A percentile compares a stretch with the other conserved stretches of the same genome.
Evolutionary conservation across 352 stramenopile genomes (phyloP).

Genomic region (Phytopythium mirpurense): DNA sequence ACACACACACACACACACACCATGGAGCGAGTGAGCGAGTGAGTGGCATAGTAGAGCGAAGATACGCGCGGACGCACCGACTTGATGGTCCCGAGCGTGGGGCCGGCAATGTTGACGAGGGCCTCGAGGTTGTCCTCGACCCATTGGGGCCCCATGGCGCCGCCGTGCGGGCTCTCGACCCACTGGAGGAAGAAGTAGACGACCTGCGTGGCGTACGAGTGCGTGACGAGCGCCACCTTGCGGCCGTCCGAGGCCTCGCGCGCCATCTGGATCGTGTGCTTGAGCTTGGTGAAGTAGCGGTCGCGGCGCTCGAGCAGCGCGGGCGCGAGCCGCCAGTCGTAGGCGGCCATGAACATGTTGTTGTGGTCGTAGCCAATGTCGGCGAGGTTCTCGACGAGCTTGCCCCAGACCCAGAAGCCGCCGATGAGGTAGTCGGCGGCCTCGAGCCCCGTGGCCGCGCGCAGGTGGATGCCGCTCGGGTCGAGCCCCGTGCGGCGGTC

Average conservation of each 20-base stretch:
- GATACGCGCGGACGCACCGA: too few relatives aligned
- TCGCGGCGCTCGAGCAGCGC: conserved; percentile 73
- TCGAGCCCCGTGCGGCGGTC: conserved; percentile 89
- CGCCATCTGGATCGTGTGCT: conserved; percentile 90
- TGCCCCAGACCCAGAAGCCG: conserved; percentile 94
- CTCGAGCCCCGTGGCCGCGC: conserved; percentile 84
- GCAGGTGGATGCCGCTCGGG: conserved; percentile 72
- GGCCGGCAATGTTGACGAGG: conserved; percentile 93
- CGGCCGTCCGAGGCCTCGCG: conserved; percentile 48
- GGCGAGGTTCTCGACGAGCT: conserved; percentile 87
- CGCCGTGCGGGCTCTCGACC: conserved; percentile 86
- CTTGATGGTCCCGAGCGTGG: conserved; percentile 92
- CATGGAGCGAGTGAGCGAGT: too few relatives aligned
- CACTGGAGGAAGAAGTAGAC: conserved; percentile 95
- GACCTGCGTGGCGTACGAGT: conserved; percentile 91
- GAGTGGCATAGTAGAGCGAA: too few relatives aligned
- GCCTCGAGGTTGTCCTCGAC: conserved; percentile 89
- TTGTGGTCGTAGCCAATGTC: conserved; percentile 92
- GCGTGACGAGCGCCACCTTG: conserved; percentile 91
- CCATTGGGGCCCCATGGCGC: conserved; percentile 88
- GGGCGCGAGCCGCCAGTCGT: conserved; percentile 84
- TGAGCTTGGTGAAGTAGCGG: conserved; percentile 91
- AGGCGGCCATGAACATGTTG: conserved; percentile 84
- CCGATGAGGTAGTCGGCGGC: conserved; percentile 93
- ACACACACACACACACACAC: too few relatives aligned